Percentiles rank a stretch among this genome's conserved stretches.
phyloP scores from a whole-genome alignment of 1,284 basidiomycete genomes.

The Ustilago cynodontis region DNA sequence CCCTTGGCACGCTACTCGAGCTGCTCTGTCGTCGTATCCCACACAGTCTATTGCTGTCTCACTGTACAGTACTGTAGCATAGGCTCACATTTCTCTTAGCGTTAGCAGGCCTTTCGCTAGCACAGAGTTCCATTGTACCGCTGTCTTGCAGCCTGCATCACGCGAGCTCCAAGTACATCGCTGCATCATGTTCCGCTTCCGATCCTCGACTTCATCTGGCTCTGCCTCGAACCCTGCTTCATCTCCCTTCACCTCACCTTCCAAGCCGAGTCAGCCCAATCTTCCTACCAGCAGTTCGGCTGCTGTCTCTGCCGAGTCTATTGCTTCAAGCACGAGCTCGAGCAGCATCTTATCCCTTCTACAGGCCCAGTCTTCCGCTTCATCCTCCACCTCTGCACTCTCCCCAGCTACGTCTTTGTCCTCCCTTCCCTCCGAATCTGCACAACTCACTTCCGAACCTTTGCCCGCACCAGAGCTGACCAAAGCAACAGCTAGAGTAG shows the following conservation, averaged over 20 bases:
- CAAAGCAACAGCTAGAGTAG: slow-evolving; percentile 7
- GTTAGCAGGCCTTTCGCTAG: slow-evolving; percentile 4
- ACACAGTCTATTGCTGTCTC: not conserved
- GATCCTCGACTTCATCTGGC: slow-evolving; percentile 37
- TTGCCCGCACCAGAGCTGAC: slow-evolving; percentile 9
- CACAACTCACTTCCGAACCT: slow-evolving; percentile 18
- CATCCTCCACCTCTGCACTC: slow-evolving; percentile 17
- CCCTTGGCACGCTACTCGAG: not conserved
- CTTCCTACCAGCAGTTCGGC: slow-evolving; percentile 19
- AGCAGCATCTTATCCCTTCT: slow-evolving; percentile 40
- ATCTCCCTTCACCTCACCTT: slow-evolving; percentile 10
- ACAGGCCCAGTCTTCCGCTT: slow-evolving; percentile 33
- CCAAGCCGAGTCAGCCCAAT: slow-evolving; percentile 8
- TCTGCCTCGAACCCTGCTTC: not conserved
- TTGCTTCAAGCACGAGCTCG: slow-evolving; percentile 22
- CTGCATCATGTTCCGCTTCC: slow-evolving; percentile 43
- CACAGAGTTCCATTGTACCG: slow-evolving; percentile 12
- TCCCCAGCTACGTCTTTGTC: slow-evolving; percentile 29
- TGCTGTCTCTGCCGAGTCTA: slow-evolving; percentile 19
- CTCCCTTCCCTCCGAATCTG: slow-evolving; percentile 15
- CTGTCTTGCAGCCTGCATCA: slow-evolving; percentile 16
- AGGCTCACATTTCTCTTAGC: not conserved
- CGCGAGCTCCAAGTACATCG: slow-evolving; percentile 14
- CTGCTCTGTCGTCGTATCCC: slow-evolving; percentile 2
- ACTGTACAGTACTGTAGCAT: not conserved